Evolutionary conservation across 805 yeast genomes (phyloP), one percentile per base, ranked within the genome.

Genomic region (Kazachstania kunashirensis): DNA sequence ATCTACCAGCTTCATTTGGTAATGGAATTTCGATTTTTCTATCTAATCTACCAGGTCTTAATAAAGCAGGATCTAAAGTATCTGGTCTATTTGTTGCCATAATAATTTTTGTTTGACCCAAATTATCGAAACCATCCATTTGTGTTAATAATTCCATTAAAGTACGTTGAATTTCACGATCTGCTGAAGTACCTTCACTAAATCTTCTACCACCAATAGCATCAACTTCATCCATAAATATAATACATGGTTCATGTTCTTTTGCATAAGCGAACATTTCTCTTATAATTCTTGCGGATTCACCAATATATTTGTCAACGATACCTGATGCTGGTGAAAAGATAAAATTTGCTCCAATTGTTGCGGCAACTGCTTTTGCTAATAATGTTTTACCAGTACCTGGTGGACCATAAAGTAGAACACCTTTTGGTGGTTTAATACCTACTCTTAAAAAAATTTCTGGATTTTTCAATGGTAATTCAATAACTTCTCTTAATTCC

Each of bases 61-160:
- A 71, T 50, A 89, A 70, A 4, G 98, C 98, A 11, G 98, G 98
- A 62, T 89, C 98, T 47, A 89, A 70, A 10, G 97, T 92, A 58
- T 89, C 98, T 9, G 98, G 98, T 65, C 98, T 77, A 63, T 89
- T 89, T n/a, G 98, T 89, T 24, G 98, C 98, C 98, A 89, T 89
- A 53, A 89, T 89, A 36, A 89, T 86, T 66, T 89, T 89, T 2
- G 98, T 89, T 62, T 86, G 95, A 19, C 98, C 98, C 53, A 89
- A 71, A 40, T 85, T 82, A 60, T 89, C 97, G 61, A 89, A 89
- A 42, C 98, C 98, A 61, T 89, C 98, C 97, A 89, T 88, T 65
- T 92, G 97, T 58, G 89, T 89, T 52, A 89, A 73, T 56, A 89
- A 69, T 64, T 89, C 98, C 97, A 89, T 88, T 57, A 89, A 70